Evolutionary conservation across 306 rosid species (phyloP), one percentile per base, ranked within the genome.

Genomic region (Astragalus glycyphyllos): DNA sequence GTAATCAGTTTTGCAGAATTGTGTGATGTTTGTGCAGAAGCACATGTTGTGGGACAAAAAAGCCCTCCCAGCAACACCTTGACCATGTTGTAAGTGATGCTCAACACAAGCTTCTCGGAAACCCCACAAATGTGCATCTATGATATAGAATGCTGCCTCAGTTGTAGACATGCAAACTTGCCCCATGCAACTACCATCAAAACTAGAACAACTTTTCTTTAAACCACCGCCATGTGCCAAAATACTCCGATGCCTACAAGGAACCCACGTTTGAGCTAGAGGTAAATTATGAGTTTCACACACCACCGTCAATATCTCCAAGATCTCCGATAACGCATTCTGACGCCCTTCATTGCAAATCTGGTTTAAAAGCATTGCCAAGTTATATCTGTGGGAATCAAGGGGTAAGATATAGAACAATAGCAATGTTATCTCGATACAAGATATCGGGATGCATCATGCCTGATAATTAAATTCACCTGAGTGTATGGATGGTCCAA

Each of bases 181-280:
- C 59, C 88, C 96, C 96, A 86, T 87, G 88, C 95, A 91, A 78
- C 88, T 86, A 50, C 99, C 97, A 78, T 91, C 96, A 77, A 94
- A 82, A 71, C 96, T 89, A 15, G 89, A 86, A 76, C 98, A 94
- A 70, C 49, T 87, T 84, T 89, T 94, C 91, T 81, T 89, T 58
- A 89, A 54, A 79, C 97, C 98, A 40, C 96, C 97, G 20, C 96
- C 98, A 29, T 87, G 62, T 50, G 95, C 91, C 79, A 94, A 80
- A 78, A 94, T 89, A 68, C 81, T 89, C 14, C 97, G 82, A 78
- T 95, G 96, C 91, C 83, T 81, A 76, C 99, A 95, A 0, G 99
- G 97, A 84, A 95, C 89, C 99, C 99, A 95, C 34, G 96, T 91
- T 86, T 94, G 99, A 51, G 97, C 97, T 75, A 94, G 80, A 20